Percentiles rank a stretch among this genome's conserved stretches.
phyloP scores from a whole-genome alignment of 352 stramenopile genomes.

The Globisporangium cystogenes region DNA sequence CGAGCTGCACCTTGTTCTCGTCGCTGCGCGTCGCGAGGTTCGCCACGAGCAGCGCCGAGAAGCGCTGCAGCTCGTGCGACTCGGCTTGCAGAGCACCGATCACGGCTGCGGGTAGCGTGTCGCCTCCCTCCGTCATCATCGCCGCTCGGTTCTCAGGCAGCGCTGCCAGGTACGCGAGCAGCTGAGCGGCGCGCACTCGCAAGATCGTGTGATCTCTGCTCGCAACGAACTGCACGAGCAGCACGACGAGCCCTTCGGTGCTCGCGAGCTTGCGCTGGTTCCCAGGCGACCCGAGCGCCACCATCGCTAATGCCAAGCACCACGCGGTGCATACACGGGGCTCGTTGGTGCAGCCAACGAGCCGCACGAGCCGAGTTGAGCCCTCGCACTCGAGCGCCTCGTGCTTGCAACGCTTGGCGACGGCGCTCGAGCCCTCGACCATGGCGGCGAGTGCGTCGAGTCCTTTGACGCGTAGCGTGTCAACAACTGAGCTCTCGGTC shows the following conservation, averaged over 20 bases:
- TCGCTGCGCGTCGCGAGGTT: slow-evolving; percentile 57
- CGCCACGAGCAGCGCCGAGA: slow-evolving; percentile 43
- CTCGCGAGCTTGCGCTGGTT: slow-evolving; percentile 49
- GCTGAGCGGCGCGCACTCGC: slow-evolving; percentile 23
- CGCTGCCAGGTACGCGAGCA: slow-evolving; percentile 44
- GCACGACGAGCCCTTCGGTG: slow-evolving; percentile 21
- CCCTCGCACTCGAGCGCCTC: slow-evolving; percentile 54
- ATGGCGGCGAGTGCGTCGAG: slow-evolving; percentile 51
- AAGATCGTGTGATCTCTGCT: slow-evolving; percentile 14
- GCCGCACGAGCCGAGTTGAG: slow-evolving; percentile 24
- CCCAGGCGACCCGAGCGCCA: slow-evolving; percentile 24
- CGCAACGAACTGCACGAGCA: slow-evolving; percentile 31
- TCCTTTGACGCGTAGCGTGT: slow-evolving; percentile 30
- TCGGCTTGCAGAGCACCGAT: slow-evolving; percentile 45
- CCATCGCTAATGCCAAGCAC: slow-evolving; percentile 39
- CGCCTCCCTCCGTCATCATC: slow-evolving; percentile 37
- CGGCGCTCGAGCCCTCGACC: slow-evolving; percentile 20
- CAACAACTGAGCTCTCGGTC: slow-evolving; percentile 2
- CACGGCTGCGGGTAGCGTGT: slow-evolving; percentile 27
- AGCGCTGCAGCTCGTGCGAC: slow-evolving; percentile 50
- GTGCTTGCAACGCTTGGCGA: slow-evolving; percentile 41
- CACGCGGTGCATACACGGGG: slow-evolving; percentile 35
- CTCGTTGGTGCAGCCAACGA: slow-evolving; percentile 20
- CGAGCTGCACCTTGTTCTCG: slow-evolving; percentile 53
- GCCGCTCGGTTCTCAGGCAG: slow-evolving; percentile 34